These are phyloP conservation scores for Alternaria panax DNA, from an alignment of 2,329 filamentous ascomycete genomes.

Conservation along the genomic window DNA sequence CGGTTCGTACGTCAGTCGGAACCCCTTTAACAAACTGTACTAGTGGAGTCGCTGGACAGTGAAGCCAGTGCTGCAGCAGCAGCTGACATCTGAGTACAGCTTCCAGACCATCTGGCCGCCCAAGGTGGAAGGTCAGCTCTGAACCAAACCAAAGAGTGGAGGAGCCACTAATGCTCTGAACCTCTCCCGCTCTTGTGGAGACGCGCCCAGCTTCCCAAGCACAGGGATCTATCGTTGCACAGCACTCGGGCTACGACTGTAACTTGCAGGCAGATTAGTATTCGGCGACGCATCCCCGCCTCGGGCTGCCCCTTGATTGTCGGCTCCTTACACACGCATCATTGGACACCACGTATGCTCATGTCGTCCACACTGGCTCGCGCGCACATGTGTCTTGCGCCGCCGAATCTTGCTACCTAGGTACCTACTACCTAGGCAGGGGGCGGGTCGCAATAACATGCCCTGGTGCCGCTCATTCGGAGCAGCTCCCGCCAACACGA, in stretches of 20 bases:
- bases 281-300: constrained; percentile 2
- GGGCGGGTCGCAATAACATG: not conserved
- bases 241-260: not conserved
- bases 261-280: constrained; percentile 3
- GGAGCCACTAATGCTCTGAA: constrained; percentile 7
- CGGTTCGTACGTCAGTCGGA: constrained; percentile 7
- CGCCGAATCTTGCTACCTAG: constrained; percentile 8
- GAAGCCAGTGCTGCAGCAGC: constrained; percentile 8
- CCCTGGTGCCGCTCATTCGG: constrained; percentile 6
- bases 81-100: constrained; percentile 15
- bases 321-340: not conserved
- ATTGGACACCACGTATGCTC: not conserved
- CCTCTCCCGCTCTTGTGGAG: constrained; percentile 9
- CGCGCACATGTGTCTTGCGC: not conserved
- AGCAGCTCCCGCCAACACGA: constrained; percentile 19
- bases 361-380: not conserved
- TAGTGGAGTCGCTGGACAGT: not conserved
- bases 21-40: constrained; percentile 13
- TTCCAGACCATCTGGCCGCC: constrained; percentile 12
- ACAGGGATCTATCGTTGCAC: not conserved
- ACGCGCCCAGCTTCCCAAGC: constrained; percentile 1
- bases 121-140: constrained; percentile 9
- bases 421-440: no score
- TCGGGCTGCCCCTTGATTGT: not conserved
- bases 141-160: constrained; percentile 3